These are phyloP conservation scores for Aegilops tauschii DNA, from an alignment of 176 grass and related monocot species.

Conservation along the genomic window DNA sequence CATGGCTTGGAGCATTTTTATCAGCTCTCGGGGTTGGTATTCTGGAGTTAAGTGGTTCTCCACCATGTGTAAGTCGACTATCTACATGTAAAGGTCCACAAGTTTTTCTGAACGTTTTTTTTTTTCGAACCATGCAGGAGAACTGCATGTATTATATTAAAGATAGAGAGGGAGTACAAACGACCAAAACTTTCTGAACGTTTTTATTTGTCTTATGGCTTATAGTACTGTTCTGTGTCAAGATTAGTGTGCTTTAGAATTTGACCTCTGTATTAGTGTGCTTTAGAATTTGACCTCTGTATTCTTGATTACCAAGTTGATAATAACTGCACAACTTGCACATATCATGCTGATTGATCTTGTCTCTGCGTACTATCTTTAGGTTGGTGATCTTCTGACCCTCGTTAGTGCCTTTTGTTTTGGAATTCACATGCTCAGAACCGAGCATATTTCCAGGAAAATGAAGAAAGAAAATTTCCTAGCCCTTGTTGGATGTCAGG, in stretches of 20 bases:
- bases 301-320: not conserved
- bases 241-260: not conserved
- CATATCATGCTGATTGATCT: not conserved
- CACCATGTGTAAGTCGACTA: slow-evolving; percentile 57
- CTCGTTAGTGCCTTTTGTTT: slow-evolving; percentile 45
- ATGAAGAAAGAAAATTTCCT: slow-evolving; percentile 41
- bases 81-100: slow-evolving; percentile 23
- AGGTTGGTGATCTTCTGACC: slow-evolving; percentile 54
- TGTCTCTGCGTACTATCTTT: not conserved
- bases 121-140: too few relatives aligned
- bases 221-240: not conserved
- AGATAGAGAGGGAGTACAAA: too few relatives aligned
- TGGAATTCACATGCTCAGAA: slow-evolving; percentile 59
- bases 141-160: too few relatives aligned
- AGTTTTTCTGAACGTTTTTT: slow-evolving; percentile 12
- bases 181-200: not conserved
- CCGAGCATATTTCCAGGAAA: slow-evolving; percentile 46
- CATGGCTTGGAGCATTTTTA: slow-evolving; percentile 51
- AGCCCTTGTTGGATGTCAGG: slow-evolving; percentile 51
- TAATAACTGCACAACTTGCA: not conserved
- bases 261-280: not conserved
- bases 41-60: slow-evolving; percentile 53
- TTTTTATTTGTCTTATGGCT: not conserved
- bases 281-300: too few relatives aligned
- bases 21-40: slow-evolving; percentile 45